phyloP scores from a whole-genome alignment of 495 filamentous ascomycete species.

The Cryomyces antarcticus region DNA sequence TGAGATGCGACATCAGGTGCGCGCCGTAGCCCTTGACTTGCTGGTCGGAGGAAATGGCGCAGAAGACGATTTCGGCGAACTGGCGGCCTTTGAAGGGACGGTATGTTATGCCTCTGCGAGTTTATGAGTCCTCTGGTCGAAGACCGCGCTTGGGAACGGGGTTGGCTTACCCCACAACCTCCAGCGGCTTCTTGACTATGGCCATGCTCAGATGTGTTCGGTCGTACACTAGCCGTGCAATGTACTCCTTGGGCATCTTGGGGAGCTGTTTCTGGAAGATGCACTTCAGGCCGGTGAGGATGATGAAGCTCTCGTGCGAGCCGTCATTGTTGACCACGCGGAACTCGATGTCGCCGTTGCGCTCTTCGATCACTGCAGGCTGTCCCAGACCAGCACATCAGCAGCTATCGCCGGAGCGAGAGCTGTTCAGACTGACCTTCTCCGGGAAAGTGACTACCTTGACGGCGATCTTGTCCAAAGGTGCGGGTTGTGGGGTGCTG shows the following conservation, averaged over 20 bases:
- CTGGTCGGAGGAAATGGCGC: constrained; percentile 91
- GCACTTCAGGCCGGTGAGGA: constrained; percentile 87
- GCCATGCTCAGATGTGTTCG: constrained; percentile 90
- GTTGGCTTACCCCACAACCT: constrained; percentile 55
- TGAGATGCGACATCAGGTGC: constrained; percentile 92
- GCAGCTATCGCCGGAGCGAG: neutral
- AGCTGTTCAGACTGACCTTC: constrained; percentile 31
- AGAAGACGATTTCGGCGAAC: constrained; percentile 98
- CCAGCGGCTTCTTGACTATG: constrained; percentile 87
- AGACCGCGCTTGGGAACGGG: constrained; percentile 2
- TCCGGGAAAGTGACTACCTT: constrained; percentile 63
- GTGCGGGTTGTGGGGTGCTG: constrained; percentile 13
- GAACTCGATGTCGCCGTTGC: constrained; percentile 90
- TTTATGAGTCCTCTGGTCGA: neutral
- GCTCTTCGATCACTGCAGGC: constrained; percentile 85
- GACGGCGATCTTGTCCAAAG: constrained; percentile 27
- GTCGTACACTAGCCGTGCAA: constrained; percentile 90
- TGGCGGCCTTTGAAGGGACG: constrained; percentile 80
- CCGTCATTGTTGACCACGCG: constrained; percentile 96
- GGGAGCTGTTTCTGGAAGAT: constrained; percentile 97
- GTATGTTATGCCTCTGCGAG: constrained; percentile 70
- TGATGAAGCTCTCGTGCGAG: constrained; percentile 69
- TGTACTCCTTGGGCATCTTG: constrained; percentile 99
- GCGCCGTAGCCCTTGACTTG: constrained; percentile 98
- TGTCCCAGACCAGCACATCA: constrained; percentile 11